A percentile compares a stretch with the other conserved stretches of the same genome.
phyloP scores from a whole-genome alignment of 1,284 basidiomycete species.

The Caloboletus firmus region DNA sequence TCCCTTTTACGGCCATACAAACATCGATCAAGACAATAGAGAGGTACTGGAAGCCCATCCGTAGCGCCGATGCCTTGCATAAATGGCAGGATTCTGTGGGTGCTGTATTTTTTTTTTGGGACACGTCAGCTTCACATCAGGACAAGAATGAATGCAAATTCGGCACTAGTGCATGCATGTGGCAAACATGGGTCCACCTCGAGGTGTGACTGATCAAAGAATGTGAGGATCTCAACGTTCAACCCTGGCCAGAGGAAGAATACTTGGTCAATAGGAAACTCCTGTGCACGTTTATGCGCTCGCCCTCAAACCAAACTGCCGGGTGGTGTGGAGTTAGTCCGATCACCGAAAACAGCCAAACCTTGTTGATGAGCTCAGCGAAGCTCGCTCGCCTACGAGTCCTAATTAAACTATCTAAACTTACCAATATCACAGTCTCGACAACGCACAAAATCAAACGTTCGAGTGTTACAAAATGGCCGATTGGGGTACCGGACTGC shows the following conservation, averaged over 20 bases:
- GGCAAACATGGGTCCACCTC: constrained; percentile 37
- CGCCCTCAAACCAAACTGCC: constrained; percentile 26
- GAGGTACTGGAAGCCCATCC: constrained; percentile 16
- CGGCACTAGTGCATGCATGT: constrained; percentile 33
- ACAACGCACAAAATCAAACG: constrained; percentile 10
- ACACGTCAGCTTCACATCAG: constrained; percentile 23
- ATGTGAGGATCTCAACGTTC: constrained; percentile 32
- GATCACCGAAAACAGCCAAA: constrained; percentile 30
- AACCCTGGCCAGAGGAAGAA: constrained; percentile 18
- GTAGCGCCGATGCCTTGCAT: constrained; percentile 25
- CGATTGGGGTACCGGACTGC: constrained; percentile 14
- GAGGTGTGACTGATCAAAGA: constrained; percentile 38
- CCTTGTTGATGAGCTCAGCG: constrained; percentile 35
- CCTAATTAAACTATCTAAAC: constrained; percentile 28
- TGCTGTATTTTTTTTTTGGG: constrained; percentile 26
- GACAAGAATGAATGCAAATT: constrained; percentile 35
- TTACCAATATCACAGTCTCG: constrained; percentile 11
- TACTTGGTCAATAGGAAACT: constrained; percentile 21
- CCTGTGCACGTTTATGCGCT: constrained; percentile 23
- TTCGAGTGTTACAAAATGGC: constrained; percentile 5
- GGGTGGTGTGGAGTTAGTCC: constrained; percentile 25
- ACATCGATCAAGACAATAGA: constrained; percentile 24
- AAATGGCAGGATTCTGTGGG: constrained; percentile 27
- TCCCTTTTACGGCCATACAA: constrained; percentile 13
- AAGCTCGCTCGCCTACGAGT: constrained; percentile 19